These are phyloP conservation scores for Boletus rufocinnamomeus DNA, from an alignment of 768 basidiomycete species.

Conservation along the genomic window DNA sequence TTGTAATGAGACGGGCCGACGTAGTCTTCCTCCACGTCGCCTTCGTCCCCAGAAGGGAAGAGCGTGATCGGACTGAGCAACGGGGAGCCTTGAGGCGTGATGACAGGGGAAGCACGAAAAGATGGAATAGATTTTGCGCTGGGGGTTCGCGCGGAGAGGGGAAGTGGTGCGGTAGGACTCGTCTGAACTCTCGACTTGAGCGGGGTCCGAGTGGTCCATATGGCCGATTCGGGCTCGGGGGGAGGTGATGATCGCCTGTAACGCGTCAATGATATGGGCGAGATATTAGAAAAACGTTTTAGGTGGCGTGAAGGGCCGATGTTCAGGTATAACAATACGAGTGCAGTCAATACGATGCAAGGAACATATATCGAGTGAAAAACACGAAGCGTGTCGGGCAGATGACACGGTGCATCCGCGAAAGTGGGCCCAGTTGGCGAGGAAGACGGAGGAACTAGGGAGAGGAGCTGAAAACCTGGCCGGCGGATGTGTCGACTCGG, in stretches of 20 bases:
- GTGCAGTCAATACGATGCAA: conserved; percentile 53
- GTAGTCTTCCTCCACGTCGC: conserved; percentile 42
- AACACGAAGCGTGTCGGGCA: conserved; percentile 71
- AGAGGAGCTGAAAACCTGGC: conserved; percentile 87
- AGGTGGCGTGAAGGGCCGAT: conserved; percentile 26
- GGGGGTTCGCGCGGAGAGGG: conserved; percentile 44
- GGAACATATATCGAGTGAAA: conserved; percentile 68
- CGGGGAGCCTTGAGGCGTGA: conserved; percentile 44
- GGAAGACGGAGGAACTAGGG: conserved; percentile 48
- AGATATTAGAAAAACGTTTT: conserved; percentile 25
- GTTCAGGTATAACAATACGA: conserved; percentile 50
- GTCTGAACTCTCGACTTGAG: conserved; percentile 36
- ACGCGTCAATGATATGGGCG: conserved; percentile 37
- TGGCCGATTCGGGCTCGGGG: conserved; percentile 39
- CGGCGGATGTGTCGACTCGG: conserved; percentile 66
- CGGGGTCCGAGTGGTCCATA: conserved; percentile 46
- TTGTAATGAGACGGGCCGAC: conserved; percentile 55
- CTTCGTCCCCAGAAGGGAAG: conserved; percentile 45
- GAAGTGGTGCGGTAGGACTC: conserved; percentile 44
- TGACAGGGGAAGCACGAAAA: conserved; percentile 39
- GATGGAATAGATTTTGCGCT: conserved; percentile 36
- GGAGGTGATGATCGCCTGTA: conserved; percentile 26
- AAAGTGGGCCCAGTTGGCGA: conserved; percentile 44
- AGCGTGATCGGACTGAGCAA: conserved; percentile 39
- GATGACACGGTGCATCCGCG: conserved; percentile 68